Percentiles rank a stretch among this genome's conserved stretches.
These are phyloP conservation scores for Platanus orientalis DNA, from an alignment of 164 flowering plant genomes.

Conservation along the genomic window DNA sequence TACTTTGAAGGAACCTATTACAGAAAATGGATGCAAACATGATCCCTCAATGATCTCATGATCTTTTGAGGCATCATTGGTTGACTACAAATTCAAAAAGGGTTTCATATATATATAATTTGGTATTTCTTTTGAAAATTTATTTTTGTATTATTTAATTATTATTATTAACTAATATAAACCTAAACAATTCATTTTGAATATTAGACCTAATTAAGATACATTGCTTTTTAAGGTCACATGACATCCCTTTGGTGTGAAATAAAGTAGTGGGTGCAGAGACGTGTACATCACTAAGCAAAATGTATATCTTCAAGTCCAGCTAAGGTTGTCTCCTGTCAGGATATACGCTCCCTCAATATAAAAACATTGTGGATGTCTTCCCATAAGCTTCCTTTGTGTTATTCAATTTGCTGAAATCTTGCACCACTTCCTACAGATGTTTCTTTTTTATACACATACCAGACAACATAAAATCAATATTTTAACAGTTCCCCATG, in stretches of 20 bases:
- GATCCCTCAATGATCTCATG: not conserved
- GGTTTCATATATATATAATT: too few species aligned
- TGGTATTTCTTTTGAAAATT: too few species aligned
- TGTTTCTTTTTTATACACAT: not conserved
- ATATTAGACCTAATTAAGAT: constrained; percentile 4
- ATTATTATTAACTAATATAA: too few species aligned
- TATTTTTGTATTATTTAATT: too few species aligned
- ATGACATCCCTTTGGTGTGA: constrained; percentile 14
- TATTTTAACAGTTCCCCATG: not conserved
- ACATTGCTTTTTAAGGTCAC: constrained; percentile 8
- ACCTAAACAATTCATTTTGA: too few species aligned
- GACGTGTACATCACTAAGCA: constrained; percentile 15
- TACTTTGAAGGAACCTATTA: too few species aligned
- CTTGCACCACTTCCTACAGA: not conserved
- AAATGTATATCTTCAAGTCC: constrained; percentile 6
- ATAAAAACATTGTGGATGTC: not conserved
- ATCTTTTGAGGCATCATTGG: not conserved
- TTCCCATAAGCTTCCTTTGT: constrained; percentile 10
- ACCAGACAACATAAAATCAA: too few species aligned
- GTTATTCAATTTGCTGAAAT: not conserved
- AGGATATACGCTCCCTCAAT: constrained; percentile 1
- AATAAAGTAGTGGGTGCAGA: constrained; percentile 6
- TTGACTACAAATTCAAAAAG: not conserved
- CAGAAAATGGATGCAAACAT: too few species aligned
- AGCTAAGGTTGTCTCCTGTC: constrained; percentile 7